Percentiles rank a stretch among this genome's conserved stretches.
Conservation (phyloP, 805 yeast species). For the Kodamaea restingae region DNA sequence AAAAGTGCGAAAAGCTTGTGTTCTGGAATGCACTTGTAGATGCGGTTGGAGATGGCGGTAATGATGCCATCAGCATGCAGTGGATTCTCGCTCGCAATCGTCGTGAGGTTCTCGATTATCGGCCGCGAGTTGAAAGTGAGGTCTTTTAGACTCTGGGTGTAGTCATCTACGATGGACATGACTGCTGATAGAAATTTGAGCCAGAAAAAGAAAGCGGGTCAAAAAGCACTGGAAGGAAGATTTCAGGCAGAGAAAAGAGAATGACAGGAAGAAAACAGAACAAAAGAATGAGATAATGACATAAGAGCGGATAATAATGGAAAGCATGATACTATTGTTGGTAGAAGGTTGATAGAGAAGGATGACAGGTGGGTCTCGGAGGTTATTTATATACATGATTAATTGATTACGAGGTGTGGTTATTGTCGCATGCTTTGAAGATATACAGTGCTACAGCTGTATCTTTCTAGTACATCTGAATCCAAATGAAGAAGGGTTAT, state of each 20-base stretch:
- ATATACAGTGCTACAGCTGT: no score
- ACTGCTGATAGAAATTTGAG: not conserved
- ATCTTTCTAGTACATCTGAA: no score
- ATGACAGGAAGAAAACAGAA: no score
- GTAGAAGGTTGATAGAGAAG: no score
- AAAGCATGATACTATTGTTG: no score
- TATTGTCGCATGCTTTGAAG: no score
- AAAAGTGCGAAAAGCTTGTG: constrained; percentile 84
- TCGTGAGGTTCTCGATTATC: constrained; percentile 78
- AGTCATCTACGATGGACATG: constrained; percentile 44
- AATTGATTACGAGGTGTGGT: no score
- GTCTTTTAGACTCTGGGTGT: constrained; percentile 64
- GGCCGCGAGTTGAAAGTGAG: constrained; percentile 88
- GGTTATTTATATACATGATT: no score
- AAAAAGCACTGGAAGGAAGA: not conserved
- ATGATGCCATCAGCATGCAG: constrained; percentile 74
- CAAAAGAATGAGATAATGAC: no score
- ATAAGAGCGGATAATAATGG: no score
- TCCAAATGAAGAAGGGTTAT: no score
- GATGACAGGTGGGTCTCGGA: no score
- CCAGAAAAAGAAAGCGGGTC: not conserved
- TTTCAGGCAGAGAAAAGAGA: not conserved
- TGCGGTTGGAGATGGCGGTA: constrained; percentile 68
- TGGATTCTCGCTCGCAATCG: constrained; percentile 80
- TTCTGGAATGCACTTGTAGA: constrained; percentile 71